phyloP scores from a whole-genome alignment of 441 rosid genomes.

The Adansonia rubrostipa region DNA sequence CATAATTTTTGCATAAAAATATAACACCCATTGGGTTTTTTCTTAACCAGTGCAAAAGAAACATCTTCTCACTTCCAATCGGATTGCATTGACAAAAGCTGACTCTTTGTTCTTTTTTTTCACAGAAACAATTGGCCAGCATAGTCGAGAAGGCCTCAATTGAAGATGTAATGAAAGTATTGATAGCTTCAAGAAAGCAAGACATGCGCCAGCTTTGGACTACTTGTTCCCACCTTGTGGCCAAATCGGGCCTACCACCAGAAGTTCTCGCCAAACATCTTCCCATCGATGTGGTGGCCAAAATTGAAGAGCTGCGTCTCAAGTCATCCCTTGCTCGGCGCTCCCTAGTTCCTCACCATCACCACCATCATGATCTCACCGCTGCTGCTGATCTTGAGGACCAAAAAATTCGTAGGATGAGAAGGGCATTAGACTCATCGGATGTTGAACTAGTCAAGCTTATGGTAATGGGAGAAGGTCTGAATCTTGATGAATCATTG shows the following conservation, averaged over 20 bases:
- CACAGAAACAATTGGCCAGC: constrained; percentile 85
- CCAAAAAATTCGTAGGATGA: constrained; percentile 89
- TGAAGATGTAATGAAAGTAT: constrained; percentile 98
- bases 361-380: constrained; percentile 53
- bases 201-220: constrained; percentile 96
- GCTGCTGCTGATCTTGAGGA: constrained; percentile 85
- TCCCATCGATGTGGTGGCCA: constrained; percentile 81
- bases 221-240: constrained; percentile 92
- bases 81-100: constrained; percentile 7
- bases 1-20: too few species aligned
- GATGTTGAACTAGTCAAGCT: constrained; percentile 95
- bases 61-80: not conserved
- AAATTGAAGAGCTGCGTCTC: constrained; percentile 89
- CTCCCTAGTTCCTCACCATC: constrained; percentile 57
- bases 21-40: not conserved
- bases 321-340: constrained; percentile 78
- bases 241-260: constrained; percentile 89
- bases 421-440: constrained; percentile 89
- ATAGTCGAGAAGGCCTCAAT: constrained; percentile 97
- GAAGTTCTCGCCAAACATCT: constrained; percentile 91
- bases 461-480: constrained; percentile 99
- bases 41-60: constrained; percentile 9
- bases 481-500: constrained; percentile 86
- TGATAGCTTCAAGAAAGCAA: constrained; percentile 92
- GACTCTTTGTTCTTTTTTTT: constrained; percentile 16